phyloP scores from a whole-genome alignment of 305 asterid species.

The Fraxinus albicans region DNA sequence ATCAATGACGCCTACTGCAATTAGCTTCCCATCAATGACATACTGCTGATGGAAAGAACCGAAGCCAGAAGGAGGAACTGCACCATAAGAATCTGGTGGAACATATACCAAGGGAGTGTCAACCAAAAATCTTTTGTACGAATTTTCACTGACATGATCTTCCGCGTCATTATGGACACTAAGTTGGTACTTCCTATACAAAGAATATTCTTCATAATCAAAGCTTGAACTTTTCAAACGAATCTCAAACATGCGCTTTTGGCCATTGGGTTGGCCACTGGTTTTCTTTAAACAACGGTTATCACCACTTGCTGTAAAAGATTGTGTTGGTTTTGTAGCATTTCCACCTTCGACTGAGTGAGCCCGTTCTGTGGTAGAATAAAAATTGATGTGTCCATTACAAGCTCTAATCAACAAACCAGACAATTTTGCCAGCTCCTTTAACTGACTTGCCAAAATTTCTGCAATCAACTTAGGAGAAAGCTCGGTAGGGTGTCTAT shows the following conservation, averaged over 20 bases:
- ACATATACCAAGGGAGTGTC: slow-evolving; percentile 76
- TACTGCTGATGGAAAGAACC: slow-evolving; percentile 99
- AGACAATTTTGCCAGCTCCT: slow-evolving; percentile 41
- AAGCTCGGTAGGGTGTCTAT: slow-evolving; percentile 36
- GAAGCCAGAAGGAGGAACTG: slow-evolving; percentile 81
- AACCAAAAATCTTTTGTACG: slow-evolving; percentile 82
- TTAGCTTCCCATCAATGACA: slow-evolving; percentile 76
- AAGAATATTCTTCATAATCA: slow-evolving; percentile 82
- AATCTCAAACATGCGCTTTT: slow-evolving; percentile 59
- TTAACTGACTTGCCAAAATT: slow-evolving; percentile 45
- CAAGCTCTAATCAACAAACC: slow-evolving; percentile 72
- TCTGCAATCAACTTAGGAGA: slow-evolving; percentile 72
- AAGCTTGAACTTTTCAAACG: slow-evolving; percentile 66
- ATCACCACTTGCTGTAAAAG: slow-evolving; percentile 23
- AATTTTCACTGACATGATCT: slow-evolving; percentile 70
- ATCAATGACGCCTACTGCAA: slow-evolving; percentile 95
- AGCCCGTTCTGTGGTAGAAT: slow-evolving; percentile 36
- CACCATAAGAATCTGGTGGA: slow-evolving; percentile 52
- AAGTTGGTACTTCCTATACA: slow-evolving; percentile 84
- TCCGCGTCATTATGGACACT: slow-evolving; percentile 84
- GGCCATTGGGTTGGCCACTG: slow-evolving; percentile 26
- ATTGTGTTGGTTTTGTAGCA: slow-evolving; percentile 24
- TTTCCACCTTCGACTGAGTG: slow-evolving; percentile 28
- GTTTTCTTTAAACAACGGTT: slow-evolving; percentile 30
- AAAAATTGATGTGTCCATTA: slow-evolving; percentile 89